A percentile compares a stretch with the other conserved stretches of the same genome.
These are phyloP conservation scores for Pyrus hybrid DNA, from an alignment of 331 rosid species.

Conservation along the genomic window DNA sequence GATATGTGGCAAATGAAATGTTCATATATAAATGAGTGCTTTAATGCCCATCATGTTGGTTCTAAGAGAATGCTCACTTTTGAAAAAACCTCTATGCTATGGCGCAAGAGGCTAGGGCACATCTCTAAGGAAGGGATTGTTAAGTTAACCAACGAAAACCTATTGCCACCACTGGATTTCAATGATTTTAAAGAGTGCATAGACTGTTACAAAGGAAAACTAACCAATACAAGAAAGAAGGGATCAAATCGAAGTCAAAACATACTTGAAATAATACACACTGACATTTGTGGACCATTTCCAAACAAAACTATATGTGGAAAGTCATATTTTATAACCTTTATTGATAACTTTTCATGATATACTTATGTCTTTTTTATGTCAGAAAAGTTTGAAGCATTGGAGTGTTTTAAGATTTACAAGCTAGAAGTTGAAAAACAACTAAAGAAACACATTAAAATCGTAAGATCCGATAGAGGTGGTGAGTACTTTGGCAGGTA, in stretches of 20 bases:
- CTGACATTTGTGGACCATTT: background rate
- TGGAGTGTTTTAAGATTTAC: background rate
- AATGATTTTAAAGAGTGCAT: background rate
- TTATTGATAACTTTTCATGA: background rate
- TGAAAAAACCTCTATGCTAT: background rate
- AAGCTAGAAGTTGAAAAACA: background rate
- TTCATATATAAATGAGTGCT: background rate
- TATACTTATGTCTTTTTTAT: background rate
- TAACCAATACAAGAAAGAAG: background rate
- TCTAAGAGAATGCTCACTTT: background rate
- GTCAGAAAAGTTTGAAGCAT: background rate
- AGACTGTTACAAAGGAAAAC: background rate
- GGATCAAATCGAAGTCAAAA: background rate
- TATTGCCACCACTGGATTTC: background rate
- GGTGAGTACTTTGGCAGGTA: background rate
- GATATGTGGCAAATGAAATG: background rate
- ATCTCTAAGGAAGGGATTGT: background rate
- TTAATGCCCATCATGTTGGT: background rate
- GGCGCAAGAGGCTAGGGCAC: background rate
- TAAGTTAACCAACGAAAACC: background rate
- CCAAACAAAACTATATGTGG: background rate
- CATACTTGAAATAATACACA: background rate
- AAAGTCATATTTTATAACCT: background rate
- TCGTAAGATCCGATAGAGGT: background rate
- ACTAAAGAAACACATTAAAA: background rate